phyloP scores from a whole-genome alignment of 257 asterid genomes.

The Rubia yunnanensis region DNA sequence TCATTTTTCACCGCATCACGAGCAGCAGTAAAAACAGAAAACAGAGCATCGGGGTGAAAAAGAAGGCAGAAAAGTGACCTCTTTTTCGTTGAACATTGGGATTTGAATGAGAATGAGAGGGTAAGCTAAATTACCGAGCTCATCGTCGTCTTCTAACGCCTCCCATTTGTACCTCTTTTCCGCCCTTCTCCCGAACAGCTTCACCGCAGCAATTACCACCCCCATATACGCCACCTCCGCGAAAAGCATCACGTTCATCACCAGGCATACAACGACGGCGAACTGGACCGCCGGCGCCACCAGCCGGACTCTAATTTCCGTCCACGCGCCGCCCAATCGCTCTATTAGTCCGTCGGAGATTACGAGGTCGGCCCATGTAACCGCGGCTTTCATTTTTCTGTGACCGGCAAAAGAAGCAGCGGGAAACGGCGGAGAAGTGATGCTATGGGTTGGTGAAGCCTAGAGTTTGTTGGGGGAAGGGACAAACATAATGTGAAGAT shows the following conservation, averaged over 20 bases:
- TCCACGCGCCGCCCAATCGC: no score
- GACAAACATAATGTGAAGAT: not conserved
- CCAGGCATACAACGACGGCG: constrained; percentile 20
- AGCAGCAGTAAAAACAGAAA: not conserved
- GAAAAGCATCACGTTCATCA: constrained; percentile 25
- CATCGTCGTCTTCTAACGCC: constrained; percentile 21
- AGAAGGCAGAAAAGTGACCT: constrained; percentile 12
- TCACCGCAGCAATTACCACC: constrained; percentile 17
- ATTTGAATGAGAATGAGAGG: constrained; percentile 30
- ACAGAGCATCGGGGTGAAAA: not conserved
- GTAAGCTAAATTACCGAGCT: constrained; percentile 19
- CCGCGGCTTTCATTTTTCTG: not conserved
- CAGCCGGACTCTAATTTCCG: not conserved
- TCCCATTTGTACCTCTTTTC: constrained; percentile 33
- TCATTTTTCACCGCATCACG: not conserved
- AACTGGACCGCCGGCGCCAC: constrained; percentile 19
- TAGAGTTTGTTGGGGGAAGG: not conserved
- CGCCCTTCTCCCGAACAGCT: constrained; percentile 16
- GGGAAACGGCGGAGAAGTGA: not conserved
- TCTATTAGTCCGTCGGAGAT: not conserved
- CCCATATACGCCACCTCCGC: constrained; percentile 30
- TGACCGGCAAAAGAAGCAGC: no score
- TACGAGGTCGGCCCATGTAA: not conserved
- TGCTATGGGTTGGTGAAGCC: not conserved
- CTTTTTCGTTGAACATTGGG: constrained; percentile 36